Evolutionary conservation across 495 filamentous ascomycete species (phyloP).

Genomic region (Aspergillus ellipticus): DNA sequence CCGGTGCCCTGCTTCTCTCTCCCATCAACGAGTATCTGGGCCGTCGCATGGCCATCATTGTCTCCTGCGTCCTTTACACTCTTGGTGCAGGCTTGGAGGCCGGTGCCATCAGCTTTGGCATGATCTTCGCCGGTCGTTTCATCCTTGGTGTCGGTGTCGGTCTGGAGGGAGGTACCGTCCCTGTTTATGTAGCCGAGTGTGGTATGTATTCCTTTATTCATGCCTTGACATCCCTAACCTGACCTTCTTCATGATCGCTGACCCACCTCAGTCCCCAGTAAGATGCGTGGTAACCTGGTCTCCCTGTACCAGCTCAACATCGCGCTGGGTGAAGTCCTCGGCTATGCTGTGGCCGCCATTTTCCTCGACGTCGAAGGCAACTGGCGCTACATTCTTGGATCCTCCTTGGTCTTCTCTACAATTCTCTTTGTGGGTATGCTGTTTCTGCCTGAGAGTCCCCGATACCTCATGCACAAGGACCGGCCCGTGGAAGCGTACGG

Average conservation of each 20-base stretch:
- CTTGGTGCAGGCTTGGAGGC: constrained; percentile 57
- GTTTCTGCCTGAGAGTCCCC: constrained; percentile 56
- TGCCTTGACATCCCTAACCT: not conserved
- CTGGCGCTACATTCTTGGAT: constrained; percentile 65
- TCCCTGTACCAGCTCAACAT: constrained; percentile 63
- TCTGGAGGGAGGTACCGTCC: constrained; percentile 58
- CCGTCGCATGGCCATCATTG: constrained; percentile 55
- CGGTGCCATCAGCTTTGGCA: constrained; percentile 54
- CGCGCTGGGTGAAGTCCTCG: constrained; percentile 58
- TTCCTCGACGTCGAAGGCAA: constrained; percentile 55
- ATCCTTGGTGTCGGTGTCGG: constrained; percentile 59
- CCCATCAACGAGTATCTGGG: constrained; percentile 57
- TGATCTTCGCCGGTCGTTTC: constrained; percentile 58
- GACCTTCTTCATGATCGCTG: not conserved
- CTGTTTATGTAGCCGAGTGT: constrained; percentile 52
- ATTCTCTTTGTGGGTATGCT: constrained; percentile 56
- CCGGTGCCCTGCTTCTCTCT: constrained; percentile 54
- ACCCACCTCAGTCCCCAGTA: constrained; percentile 37
- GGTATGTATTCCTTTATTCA: constrained; percentile 22
- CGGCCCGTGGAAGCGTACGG: constrained; percentile 45
- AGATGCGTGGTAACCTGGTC: constrained; percentile 57
- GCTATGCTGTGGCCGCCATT: constrained; percentile 59
- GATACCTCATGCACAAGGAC: constrained; percentile 55
- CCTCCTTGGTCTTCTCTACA: constrained; percentile 59
- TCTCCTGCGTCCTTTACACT: constrained; percentile 55